These are phyloP conservation scores for Paraurostyla sp. DNA, from an alignment of 73 alveolate genomes.

Conservation along the genomic window DNA sequence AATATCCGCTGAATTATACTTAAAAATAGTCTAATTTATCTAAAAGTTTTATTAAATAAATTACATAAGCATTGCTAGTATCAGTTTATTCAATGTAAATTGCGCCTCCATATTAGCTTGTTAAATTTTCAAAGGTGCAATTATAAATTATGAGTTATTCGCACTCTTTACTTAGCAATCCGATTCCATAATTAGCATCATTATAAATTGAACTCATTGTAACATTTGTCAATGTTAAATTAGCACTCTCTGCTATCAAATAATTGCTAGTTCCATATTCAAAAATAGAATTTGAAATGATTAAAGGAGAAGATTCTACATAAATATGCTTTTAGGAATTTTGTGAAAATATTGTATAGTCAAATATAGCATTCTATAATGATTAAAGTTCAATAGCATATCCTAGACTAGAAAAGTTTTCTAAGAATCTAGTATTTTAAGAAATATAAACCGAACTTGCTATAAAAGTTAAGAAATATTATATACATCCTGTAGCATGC, in stretches of 20 bases:
- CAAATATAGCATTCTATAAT: background rate
- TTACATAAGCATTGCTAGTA: too few species aligned
- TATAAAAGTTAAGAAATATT: background rate
- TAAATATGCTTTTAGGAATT: background rate
- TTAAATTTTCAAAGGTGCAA: background rate
- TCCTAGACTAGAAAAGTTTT: constrained; percentile 4
- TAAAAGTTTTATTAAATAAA: too few species aligned
- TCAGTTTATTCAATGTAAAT: background rate
- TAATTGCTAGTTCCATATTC: background rate
- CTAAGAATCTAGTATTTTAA: background rate
- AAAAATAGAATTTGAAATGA: background rate
- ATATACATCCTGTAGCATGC: constrained; percentile 44
- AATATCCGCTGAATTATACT: background rate
- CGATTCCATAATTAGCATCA: too few species aligned
- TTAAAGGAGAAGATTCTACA: background rate
- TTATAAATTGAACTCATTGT: too few species aligned
- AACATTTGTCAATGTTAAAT: background rate
- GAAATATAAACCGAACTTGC: background rate
- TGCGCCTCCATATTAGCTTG: background rate
- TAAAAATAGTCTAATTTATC: too few species aligned
- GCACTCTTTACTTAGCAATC: too few species aligned
- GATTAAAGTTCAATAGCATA: background rate
- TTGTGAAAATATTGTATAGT: background rate
- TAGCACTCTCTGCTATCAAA: background rate
- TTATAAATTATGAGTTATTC: too few species aligned